Evolutionary conservation across 139 green algal species (phyloP).

Genomic region (Micromonas commoda): DNA sequence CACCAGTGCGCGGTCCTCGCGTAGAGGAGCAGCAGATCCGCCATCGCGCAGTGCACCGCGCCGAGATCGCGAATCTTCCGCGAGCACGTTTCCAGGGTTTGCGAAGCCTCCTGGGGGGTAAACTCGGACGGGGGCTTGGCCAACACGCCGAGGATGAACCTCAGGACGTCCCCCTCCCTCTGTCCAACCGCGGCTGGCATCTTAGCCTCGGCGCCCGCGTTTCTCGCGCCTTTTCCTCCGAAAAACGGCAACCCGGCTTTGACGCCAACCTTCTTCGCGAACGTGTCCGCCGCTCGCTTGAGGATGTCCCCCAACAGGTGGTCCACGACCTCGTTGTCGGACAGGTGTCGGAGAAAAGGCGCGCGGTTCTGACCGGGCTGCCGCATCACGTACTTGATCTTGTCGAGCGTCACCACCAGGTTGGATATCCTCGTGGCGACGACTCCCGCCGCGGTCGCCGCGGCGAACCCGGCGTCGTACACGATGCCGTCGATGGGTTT

Average conservation of each 20-base stretch:
- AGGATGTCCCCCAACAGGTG: constrained; percentile 61
- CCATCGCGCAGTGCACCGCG: not conserved
- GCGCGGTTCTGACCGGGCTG: constrained; percentile 32
- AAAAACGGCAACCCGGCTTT: too few species aligned
- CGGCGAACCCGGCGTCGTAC: constrained; percentile 11
- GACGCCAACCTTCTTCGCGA: not conserved
- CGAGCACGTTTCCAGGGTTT: too few species aligned
- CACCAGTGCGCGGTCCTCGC: constrained; percentile 51
- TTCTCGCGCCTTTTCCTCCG: too few species aligned
- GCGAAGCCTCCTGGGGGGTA: too few species aligned
- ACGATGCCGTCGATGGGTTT: not conserved
- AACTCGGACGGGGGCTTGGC: too few species aligned
- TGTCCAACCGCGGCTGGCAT: too few species aligned
- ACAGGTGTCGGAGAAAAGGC: constrained; percentile 51
- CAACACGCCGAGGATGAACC: too few species aligned
- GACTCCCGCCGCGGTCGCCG: constrained; percentile 42
- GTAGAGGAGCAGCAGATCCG: constrained; percentile 22
- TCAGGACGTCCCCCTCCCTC: too few species aligned
- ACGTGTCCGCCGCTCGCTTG: not conserved
- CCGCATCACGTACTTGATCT: constrained; percentile 54
- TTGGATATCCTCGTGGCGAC: constrained; percentile 67
- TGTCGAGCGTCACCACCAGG: constrained; percentile 82
- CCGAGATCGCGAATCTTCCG: not conserved
- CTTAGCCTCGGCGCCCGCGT: too few species aligned
- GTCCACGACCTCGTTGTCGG: constrained; percentile 49